A percentile compares a stretch with the other conserved stretches of the same genome.
These are phyloP conservation scores for Fomes fomentarius DNA, from an alignment of 1,284 basidiomycete species.

Conservation along the genomic window DNA sequence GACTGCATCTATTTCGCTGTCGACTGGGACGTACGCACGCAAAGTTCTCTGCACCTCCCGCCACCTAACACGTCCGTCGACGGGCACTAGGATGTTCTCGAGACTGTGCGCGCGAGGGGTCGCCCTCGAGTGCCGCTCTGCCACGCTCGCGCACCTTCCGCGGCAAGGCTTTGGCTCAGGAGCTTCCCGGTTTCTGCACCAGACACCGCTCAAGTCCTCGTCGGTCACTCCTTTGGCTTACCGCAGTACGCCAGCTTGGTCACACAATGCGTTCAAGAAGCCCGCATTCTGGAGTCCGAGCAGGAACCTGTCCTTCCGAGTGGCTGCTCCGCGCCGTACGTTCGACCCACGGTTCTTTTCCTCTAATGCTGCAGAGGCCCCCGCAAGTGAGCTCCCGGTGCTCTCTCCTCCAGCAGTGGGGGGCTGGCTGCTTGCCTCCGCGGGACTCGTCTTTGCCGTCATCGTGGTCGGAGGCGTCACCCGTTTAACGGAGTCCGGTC, in stretches of 20 bases:
- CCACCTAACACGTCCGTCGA: conserved; percentile 1
- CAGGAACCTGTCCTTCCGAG: conserved; percentile 19
- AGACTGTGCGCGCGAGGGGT: conserved; percentile 24
- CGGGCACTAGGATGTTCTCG: conserved; percentile 15
- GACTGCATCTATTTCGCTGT: neutral
- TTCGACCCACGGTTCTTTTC: conserved; percentile 48
- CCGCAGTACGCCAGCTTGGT: neutral
- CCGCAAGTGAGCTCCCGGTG: conserved; percentile 47
- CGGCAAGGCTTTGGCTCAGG: conserved; percentile 9
- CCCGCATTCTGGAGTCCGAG: conserved; percentile 10
- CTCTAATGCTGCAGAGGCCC: conserved; percentile 36
- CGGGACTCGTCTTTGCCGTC: conserved; percentile 87
- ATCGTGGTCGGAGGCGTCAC: conserved; percentile 97
- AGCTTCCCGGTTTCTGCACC: conserved; percentile 26
- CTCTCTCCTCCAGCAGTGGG: conserved; percentile 79
- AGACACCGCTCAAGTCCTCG: conserved; percentile 8
- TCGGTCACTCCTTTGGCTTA: conserved; percentile 1
- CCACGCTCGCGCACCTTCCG: conserved; percentile 15
- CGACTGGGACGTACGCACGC: neutral
- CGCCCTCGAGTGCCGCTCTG: conserved; percentile 24
- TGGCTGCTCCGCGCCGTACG: conserved; percentile 15
- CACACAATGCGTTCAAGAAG: conserved; percentile 2
- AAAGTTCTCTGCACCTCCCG: neutral
- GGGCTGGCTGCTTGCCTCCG: conserved; percentile 83
- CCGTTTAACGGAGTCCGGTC: conserved; percentile 94